Percentiles rank a stretch among this genome's conserved stretches.
Conservation (phyloP, 768 basidiomycete genomes). For the Mycena olivaceomarginata region DNA sequence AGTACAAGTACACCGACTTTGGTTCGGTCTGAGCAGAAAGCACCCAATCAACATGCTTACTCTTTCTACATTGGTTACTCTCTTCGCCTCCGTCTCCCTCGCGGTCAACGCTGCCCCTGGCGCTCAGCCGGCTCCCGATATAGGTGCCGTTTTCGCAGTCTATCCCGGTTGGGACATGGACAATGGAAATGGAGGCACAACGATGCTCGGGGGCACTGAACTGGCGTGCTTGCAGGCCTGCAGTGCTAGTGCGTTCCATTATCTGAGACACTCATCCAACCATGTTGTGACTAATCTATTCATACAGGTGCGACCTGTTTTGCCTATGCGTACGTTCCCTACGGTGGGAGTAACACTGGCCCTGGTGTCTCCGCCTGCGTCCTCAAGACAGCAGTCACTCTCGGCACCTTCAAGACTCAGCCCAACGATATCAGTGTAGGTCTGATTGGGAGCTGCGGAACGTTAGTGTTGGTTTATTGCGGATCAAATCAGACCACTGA, state of each 20-base stretch:
- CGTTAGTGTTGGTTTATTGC: neutral
- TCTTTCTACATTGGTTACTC: neutral
- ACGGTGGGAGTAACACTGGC: neutral
- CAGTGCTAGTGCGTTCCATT: neutral
- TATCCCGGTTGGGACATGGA: constrained; percentile 5
- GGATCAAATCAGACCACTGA: too few relatives aligned
- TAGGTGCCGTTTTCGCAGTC: neutral
- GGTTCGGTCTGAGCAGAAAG: too few relatives aligned
- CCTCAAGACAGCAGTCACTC: neutral
- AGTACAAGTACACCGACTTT: too few relatives aligned
- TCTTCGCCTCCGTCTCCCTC: neutral
- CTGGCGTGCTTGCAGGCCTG: neutral
- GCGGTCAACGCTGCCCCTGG: neutral
- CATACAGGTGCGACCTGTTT: neutral
- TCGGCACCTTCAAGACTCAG: neutral
- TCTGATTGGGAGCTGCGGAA: constrained; percentile 5
- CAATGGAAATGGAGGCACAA: neutral
- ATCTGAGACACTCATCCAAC: neutral
- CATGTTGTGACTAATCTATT: neutral
- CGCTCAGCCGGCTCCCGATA: neutral
- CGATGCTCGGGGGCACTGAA: neutral
- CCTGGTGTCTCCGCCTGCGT: neutral
- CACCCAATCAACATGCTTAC: neutral
- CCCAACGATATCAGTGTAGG: neutral
- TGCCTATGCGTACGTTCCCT: neutral